Evolutionary conservation across 768 basidiomycete genomes (phyloP), one percentile per base, ranked within the genome.

Genomic region (Trametes villosa): DNA sequence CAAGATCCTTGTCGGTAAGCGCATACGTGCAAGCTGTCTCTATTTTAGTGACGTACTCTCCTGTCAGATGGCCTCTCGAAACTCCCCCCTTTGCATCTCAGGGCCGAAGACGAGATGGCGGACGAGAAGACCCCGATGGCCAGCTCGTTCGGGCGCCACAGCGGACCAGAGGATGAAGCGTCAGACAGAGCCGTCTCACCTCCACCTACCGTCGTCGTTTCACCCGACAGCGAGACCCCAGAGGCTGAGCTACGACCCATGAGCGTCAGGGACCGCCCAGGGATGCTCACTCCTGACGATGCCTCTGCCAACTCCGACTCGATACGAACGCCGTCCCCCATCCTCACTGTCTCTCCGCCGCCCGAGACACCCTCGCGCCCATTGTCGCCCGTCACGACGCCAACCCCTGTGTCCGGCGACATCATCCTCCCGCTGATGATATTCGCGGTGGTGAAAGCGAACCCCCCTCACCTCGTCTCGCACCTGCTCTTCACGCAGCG

Each of bases 401-500:
- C 76, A 12, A 86, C 84, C 1, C 84, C 83, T 5, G 85, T 91
- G 4, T 91, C 89, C 0, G 92, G 94, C 1, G 96, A 98, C 68
- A 83, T 97, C 41, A 87, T 99, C 38, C 83, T 99, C 17, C 96
- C 96, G 0, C 76, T 98, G 60, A 87, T 98, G 72, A 99, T 98
- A 48, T 97, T 90, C 70, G 86, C 94, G 1, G 93, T 97, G 41
- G 95, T 98, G 68, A 94, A 93, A 72, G 81, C 92, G 13, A 98
- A 98, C 70, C 96, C 97, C 1, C 79, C 86, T 0, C 87, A 86
- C 59, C 82, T 98, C 0, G 78, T 95, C 64, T 79, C 91, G 66
- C 81, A 88, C 76, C 70, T 96, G 62, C 75, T 88, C 60, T 82
- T 82, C 76, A 81, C 86, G 34, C 80, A 88, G 65, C 77, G 86